A percentile compares a stretch with the other conserved stretches of the same genome.
Evolutionary conservation across 495 filamentous ascomycete genomes (phyloP).

Genomic region (Podospora conica): DNA sequence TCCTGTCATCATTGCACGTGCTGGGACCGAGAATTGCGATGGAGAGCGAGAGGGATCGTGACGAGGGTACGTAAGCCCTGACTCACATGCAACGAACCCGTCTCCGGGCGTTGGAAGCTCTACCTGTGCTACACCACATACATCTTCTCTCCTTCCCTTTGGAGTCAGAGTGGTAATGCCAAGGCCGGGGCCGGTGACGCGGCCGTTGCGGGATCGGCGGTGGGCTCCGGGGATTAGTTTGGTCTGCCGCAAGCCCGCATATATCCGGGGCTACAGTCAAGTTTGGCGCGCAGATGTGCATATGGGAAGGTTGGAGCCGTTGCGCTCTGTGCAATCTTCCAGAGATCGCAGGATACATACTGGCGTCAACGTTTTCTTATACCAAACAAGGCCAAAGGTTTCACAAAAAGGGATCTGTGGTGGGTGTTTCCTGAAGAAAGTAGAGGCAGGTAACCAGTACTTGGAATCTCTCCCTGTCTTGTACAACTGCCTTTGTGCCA

Average conservation of each 20-base stretch:
- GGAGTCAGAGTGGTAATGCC: neutral
- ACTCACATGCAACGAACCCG: neutral
- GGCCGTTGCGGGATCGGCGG: neutral
- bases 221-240: neutral
- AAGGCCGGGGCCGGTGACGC: neutral
- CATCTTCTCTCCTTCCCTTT: neutral
- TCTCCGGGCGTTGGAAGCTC: neutral
- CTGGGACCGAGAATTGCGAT: neutral
- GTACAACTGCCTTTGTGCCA: too few species aligned
- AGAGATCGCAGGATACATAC: neutral
- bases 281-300: neutral
- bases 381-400: too few species aligned
- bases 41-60: neutral
- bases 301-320: neutral
- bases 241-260: neutral
- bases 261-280: neutral
- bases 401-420: too few species aligned
- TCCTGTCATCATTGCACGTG: neutral
- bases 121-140: too few species aligned
- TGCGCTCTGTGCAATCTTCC: neutral
- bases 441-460: too few species aligned
- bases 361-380: too few species aligned
- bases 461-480: too few species aligned
- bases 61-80: neutral
- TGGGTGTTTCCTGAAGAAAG: too few species aligned